Evolutionary conservation across 2,329 filamentous ascomycete genomes (phyloP).

Genomic region (Aspergillus fructus): DNA sequence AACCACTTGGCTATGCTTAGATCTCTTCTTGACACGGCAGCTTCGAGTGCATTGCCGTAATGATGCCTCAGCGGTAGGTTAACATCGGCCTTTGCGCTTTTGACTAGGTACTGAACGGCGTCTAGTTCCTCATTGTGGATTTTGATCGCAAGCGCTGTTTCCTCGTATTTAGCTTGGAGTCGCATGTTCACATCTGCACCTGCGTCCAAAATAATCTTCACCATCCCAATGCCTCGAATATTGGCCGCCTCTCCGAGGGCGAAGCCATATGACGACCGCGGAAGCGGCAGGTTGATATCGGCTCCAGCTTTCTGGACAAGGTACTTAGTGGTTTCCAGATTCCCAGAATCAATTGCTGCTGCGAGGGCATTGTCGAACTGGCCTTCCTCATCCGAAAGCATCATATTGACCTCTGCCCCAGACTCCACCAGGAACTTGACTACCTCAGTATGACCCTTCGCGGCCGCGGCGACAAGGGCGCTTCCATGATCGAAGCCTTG

Average conservation of each 20-base stretch:
- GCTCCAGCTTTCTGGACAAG: not conserved
- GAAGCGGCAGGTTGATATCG: not conserved
- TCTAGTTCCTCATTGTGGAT: not conserved
- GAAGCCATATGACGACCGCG: not conserved
- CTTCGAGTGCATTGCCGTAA: not conserved
- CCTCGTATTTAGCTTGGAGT: not conserved
- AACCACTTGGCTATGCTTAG: not conserved
- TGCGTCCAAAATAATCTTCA: not conserved
- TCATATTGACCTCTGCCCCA: slow-evolving; percentile 5
- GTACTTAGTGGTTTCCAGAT: slow-evolving; percentile 4
- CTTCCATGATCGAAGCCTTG: not conserved
- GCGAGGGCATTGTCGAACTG: not conserved
- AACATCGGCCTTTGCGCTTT: not conserved
- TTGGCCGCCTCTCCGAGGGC: not conserved
- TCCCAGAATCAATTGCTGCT: not conserved
- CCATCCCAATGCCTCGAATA: not conserved
- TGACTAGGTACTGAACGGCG: slow-evolving; percentile 3
- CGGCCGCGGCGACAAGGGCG: slow-evolving; percentile 1
- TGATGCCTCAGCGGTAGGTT: not conserved
- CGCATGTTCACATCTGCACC: not conserved
- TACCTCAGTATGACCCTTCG: not conserved
- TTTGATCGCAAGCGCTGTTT: not conserved
- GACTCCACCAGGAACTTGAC: slow-evolving; percentile 12
- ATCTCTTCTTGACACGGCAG: not conserved
- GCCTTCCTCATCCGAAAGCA: not conserved